Percentiles rank a stretch among this genome's conserved stretches.
Evolutionary conservation across 805 yeast genomes (phyloP).

Genomic region (Metschnikowia henanensis): DNA sequence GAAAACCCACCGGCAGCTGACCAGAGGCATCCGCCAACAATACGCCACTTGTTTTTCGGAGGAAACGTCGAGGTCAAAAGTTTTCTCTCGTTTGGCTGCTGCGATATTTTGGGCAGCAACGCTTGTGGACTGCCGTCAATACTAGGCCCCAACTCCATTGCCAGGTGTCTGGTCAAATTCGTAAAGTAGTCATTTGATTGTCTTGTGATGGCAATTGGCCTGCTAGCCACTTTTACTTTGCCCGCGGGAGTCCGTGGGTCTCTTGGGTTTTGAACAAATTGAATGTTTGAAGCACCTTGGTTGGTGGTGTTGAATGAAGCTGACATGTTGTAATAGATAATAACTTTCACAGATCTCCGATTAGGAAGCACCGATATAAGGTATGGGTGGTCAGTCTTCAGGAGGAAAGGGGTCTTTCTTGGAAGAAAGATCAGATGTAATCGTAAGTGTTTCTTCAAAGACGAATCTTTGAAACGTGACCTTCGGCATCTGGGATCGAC

Average conservation of each 20-base stretch:
- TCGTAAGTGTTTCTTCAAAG: no score
- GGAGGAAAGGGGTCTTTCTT: no score
- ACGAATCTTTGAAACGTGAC: no score
- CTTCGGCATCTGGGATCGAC: no score
- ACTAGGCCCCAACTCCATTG: background rate
- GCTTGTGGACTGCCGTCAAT: slow-evolving; percentile 1
- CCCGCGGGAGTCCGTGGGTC: background rate
- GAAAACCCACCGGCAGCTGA: slow-evolving; percentile 18
- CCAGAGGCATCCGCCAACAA: slow-evolving; percentile 20
- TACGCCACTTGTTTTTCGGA: slow-evolving; percentile 17
- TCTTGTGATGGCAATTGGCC: slow-evolving; percentile 13
- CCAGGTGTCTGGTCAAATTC: slow-evolving; percentile 2
- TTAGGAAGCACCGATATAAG: no score
- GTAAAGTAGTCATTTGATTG: slow-evolving; percentile 17
- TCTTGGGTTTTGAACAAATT: background rate
- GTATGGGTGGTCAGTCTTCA: no score
- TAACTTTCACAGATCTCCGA: no score
- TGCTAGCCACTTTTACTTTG: slow-evolving; percentile 4
- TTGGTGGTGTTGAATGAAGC: background rate
- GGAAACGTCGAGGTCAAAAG: slow-evolving; percentile 21
- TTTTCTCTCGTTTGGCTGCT: slow-evolving; percentile 8
- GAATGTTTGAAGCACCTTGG: background rate
- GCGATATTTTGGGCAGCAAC: slow-evolving; percentile 7
- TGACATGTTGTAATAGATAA: background rate
- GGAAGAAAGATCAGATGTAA: no score